Evolutionary conservation across 106 monocot species (phyloP).

Genomic region (Apostasia shenzhenica): DNA sequence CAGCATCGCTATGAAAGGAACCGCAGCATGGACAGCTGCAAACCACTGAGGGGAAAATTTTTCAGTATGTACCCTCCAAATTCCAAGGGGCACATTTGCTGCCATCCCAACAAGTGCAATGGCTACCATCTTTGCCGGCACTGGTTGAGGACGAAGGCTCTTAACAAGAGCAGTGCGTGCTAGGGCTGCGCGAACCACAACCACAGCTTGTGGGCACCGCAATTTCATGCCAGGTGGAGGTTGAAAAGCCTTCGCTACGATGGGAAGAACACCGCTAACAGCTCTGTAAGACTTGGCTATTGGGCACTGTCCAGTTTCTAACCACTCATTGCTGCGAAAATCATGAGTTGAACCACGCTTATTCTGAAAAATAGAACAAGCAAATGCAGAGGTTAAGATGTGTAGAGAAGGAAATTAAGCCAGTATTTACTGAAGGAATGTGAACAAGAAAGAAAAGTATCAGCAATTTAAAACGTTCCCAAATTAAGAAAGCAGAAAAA

Average conservation of each 20-base stretch:
- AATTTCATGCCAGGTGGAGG: conserved; percentile 71
- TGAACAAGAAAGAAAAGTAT: neutral
- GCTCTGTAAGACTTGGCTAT: conserved; percentile 81
- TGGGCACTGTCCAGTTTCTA: conserved; percentile 77
- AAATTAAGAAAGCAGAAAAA: no score
- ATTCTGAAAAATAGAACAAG: conserved; percentile 21
- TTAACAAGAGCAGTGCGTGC: conserved; percentile 68
- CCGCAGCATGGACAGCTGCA: conserved; percentile 74
- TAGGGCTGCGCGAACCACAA: conserved; percentile 72
- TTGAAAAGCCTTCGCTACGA: conserved; percentile 65
- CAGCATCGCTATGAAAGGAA: conserved; percentile 86
- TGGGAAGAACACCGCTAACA: conserved; percentile 61
- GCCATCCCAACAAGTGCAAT: conserved; percentile 78
- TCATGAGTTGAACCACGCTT: conserved; percentile 46
- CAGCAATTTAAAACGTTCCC: no score
- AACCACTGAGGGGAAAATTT: conserved; percentile 90
- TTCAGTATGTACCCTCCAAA: conserved; percentile 82
- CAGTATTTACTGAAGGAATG: neutral
- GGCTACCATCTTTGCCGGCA: conserved; percentile 64
- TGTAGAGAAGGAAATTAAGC: neutral
- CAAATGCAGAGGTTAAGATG: neutral
- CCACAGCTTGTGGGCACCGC: conserved; percentile 61
- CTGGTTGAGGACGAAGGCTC: conserved; percentile 70
- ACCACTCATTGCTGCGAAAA: conserved; percentile 68
- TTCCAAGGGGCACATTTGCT: conserved; percentile 72